These are phyloP conservation scores for Candida pseudoviswanathii DNA, from an alignment of 1,139 yeast genomes.

Conservation along the genomic window DNA sequence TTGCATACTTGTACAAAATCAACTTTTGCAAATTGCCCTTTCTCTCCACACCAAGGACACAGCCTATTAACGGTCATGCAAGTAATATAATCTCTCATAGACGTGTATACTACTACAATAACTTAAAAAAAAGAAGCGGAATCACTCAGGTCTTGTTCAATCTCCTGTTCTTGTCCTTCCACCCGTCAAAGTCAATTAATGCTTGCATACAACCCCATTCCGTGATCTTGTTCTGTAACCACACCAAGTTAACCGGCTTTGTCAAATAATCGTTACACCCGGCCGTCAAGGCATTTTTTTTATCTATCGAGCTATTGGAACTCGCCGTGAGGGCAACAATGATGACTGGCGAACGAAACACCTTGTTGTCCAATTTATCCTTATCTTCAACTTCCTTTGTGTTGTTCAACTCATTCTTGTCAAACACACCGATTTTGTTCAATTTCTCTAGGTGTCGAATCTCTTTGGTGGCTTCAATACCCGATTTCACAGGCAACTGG, in stretches of 20 bases:
- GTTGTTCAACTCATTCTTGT: slow-evolving; percentile 41
- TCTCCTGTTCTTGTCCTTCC: slow-evolving; percentile 52
- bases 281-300: slow-evolving; percentile 89
- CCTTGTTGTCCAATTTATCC: slow-evolving; percentile 55
- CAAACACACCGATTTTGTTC: slow-evolving; percentile 82
- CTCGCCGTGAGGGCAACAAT: slow-evolving; percentile 96
- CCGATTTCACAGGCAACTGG: slow-evolving; percentile 58
- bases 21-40: too few relatives aligned
- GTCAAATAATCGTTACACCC: slow-evolving; percentile 97
- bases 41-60: too few relatives aligned
- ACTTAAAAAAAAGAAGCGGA: not conserved
- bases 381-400: slow-evolving; percentile 28
- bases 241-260: slow-evolving; percentile 92
- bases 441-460: slow-evolving; percentile 73
- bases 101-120: not conserved
- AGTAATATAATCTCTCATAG: too few relatives aligned
- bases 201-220: slow-evolving; percentile 99
- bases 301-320: slow-evolving; percentile 77
- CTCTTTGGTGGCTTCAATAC: slow-evolving; percentile 48
- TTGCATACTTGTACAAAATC: too few relatives aligned
- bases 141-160: slow-evolving; percentile 10
- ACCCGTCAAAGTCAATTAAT: slow-evolving; percentile 90
- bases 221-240: slow-evolving; percentile 92
- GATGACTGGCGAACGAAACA: slow-evolving; percentile 87
- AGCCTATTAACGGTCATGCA: too few relatives aligned